Conservation (phyloP, 2,329 filamentous ascomycete genomes). For the Furcasterigmium furcatum region DNA sequence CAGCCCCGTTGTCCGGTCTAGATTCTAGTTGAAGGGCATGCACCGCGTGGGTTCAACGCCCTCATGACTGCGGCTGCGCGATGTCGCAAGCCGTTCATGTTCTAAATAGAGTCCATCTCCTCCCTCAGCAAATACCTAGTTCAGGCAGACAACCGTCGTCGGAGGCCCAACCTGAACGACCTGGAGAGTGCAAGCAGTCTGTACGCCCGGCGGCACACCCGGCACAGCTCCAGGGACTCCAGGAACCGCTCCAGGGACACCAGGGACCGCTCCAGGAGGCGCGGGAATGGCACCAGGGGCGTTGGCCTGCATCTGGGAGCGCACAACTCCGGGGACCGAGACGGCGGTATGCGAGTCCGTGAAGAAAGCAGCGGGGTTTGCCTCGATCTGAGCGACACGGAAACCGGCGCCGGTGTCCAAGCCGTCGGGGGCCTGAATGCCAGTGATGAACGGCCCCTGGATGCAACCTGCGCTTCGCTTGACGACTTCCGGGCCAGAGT, state of each 20-base stretch:
- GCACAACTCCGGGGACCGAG: constrained; percentile 37
- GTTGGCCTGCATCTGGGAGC: constrained; percentile 3
- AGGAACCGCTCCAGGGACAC: no score
- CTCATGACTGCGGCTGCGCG: no score
- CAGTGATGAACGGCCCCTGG: constrained; percentile 38
- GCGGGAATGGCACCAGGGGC: neutral
- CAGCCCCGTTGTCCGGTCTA: no score
- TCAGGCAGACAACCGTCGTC: neutral
- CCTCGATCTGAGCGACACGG: constrained; percentile 41
- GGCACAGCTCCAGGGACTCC: no score
- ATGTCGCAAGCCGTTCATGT: no score
- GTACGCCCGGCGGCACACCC: neutral
- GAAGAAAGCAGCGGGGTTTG: constrained; percentile 43
- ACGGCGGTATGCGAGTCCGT: constrained; percentile 40
- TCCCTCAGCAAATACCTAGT: no score
- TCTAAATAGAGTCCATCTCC: no score
- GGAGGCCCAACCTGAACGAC: neutral
- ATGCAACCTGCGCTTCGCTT: constrained; percentile 17
- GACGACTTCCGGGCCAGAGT: constrained; percentile 20
- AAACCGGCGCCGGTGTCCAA: constrained; percentile 42
- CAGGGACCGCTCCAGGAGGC: neutral
- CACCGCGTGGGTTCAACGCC: no score
- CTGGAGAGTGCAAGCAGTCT: neutral
- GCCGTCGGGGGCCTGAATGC: constrained; percentile 30
- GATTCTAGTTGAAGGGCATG: no score